A percentile compares a stretch with the other conserved stretches of the same genome.
Conservation (phyloP, 176 grass and related monocot genomes). For the Cenchrus fungigraminus region DNA sequence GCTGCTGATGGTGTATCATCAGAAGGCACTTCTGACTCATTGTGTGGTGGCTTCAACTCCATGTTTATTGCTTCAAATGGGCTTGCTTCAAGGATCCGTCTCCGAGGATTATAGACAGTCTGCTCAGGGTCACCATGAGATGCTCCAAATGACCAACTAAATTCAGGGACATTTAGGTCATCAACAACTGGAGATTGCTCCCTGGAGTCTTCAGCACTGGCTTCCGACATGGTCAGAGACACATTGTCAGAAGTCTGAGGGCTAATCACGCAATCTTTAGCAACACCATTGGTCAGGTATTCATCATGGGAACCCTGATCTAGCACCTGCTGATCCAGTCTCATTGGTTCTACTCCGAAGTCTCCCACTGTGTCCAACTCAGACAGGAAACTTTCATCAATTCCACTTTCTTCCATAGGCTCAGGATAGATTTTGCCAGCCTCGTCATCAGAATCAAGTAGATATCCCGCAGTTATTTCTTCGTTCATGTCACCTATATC, state of each 20-base stretch:
- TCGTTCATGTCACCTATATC: constrained; percentile 41
- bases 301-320: constrained; percentile 30
- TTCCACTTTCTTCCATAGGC: constrained; percentile 51
- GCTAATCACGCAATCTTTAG: constrained; percentile 23
- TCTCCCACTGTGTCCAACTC: constrained; percentile 77
- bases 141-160: constrained; percentile 43
- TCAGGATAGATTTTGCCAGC: constrained; percentile 74
- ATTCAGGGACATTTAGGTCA: constrained; percentile 40
- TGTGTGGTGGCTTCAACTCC: constrained; percentile 39
- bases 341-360: constrained; percentile 59
- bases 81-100: constrained; percentile 60
- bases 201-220: constrained; percentile 20
- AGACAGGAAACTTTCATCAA: constrained; percentile 75
- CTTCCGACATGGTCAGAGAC: constrained; percentile 33
- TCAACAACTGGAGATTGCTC: constrained; percentile 34
- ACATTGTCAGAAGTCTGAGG: constrained; percentile 28
- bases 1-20: constrained; percentile 17
- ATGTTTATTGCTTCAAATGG: constrained; percentile 49
- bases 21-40: constrained; percentile 34
- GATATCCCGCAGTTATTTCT: constrained; percentile 37
- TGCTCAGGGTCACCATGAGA: constrained; percentile 66
- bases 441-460: constrained; percentile 78
- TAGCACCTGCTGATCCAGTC: constrained; percentile 39
- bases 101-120: constrained; percentile 85
- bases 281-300: constrained; percentile 38